Base-by-base conservation (phyloP, 2,329 filamentous ascomycete species). In the Macrophomina tecta region DNA sequence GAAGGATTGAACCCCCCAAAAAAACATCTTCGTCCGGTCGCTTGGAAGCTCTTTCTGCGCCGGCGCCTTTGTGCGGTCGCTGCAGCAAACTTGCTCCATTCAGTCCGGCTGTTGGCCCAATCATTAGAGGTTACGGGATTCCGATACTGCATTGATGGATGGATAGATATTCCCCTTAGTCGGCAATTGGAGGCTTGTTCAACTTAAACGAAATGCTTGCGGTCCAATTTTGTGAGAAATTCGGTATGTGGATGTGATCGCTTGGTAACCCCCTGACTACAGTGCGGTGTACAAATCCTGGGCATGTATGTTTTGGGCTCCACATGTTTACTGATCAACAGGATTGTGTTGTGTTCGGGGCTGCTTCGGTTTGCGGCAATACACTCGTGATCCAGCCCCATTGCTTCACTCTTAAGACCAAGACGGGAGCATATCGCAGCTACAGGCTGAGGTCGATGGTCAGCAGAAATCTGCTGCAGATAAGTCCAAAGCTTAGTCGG, bases 121-220 rank as follows among this genome's bases (percentile, higher is more conserved):
- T 48, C 30, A 38, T 36, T 38, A 62, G 58, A 62, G 58, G n/a
- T 16, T 30, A 49, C 23, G 58, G 38, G 45, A 48, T 49, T 18
- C 42, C 58, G 58, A 48, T 32, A 36, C 48, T 49, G 58, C 58
- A 62, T 62, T 46, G 42, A 62, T 62, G 58, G 58, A 49, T 60
- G 52, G 52, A 55, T 62, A 62, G 58, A 62, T 49, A 62, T 62
- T 49, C 42, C 58, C 58, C 58, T 62, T 62, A 49, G 58, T 62
- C 45, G 58, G 45, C 58, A 62, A 49, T 62, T 45, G 58, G 45
- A 48, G 58, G 42, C 58, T 62, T 62, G 58, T 23, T 62, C 58
- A 62, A 62, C 42, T 62, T 30, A 48, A 38, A 5, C 32, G 1
- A 4, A 9, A 45, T 38, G n/a, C 16, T 32, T 58, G 30, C 38